Evolutionary conservation across 805 yeast species (phyloP), one percentile per base, ranked within the genome.

Genomic region (Ogataea neopini): DNA sequence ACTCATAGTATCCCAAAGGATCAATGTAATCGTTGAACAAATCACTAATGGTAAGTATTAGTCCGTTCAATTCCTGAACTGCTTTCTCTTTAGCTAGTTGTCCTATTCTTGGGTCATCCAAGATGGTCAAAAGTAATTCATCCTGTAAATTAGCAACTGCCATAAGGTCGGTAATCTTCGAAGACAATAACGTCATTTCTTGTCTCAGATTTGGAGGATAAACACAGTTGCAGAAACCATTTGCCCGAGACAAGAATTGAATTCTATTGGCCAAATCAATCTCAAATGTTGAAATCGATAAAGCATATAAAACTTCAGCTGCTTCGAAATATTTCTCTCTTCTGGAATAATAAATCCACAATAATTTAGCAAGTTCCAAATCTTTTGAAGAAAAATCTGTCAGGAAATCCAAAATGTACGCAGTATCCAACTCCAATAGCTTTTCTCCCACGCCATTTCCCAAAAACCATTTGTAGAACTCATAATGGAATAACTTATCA

Each of bases 391-490:
- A 73, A 48, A 78, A 80, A 59, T 83, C 87, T 56, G 83, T 82
- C 61, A 94, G 76, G 58, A 87, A 94, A 22, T 85, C 81, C 50
- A 88, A 72, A 32, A 94, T 80, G 59, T 74, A 92, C 10, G 91
- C 87, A 0, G 97, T 88, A 45, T 88, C 86, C 47, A 92, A 76
- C 40, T 85, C 88, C 49, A 92, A 72, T 37, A 94, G 70, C 51
- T 87, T 80, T 47, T 86, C 94, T 51, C 88, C 84, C 23, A 82
- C 77, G 3, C 88, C 91, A 60, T 87, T 88, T 37, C 75, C 69
- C 28, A 89, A 84, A 57, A 89, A 83, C 97, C 98, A 94, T 63
- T 88, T 92, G 66, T 94, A 94, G 54, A 94, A 79, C 53, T 88
- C 87, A 67, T 84, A 89, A 54, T 94, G 99, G 76, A 94, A 94